Evolutionary conservation across 192 early-diverging fungal species (phyloP), one percentile per base, ranked within the genome.

Genomic region (Backusella tuberculispora): DNA sequence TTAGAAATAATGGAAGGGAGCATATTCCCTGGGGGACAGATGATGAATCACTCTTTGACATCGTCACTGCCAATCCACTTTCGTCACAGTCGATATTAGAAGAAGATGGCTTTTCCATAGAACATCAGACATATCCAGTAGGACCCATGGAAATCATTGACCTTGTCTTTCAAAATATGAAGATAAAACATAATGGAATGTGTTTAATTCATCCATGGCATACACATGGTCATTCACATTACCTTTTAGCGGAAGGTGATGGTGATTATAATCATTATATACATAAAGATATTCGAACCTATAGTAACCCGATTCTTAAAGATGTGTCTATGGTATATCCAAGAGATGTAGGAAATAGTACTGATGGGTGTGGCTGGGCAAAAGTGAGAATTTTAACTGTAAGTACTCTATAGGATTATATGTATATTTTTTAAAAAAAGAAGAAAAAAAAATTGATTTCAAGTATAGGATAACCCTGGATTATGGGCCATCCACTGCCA

Each of bases 141-240:
- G 10, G 45, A 10, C 40, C 69, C 6, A 12, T 53, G 19, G 77
- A 78, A 41, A 64, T 69, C 4, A 37, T 78, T 6, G 77, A 78
- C n/a, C 37, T 78, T 44, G 77, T 78, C 40, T 37, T 73, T 38
- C 77, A 78, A 53, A 68, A 17, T 40, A 73, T 46, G 6, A 34
- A 43, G 1, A 3, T 41, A 5, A 40, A 41, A 8, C 15, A n/a
- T 2, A 60, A 60, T 60, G 72, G 19, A 19, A 6, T 41, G 15
- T 78, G 71, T 15, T 40, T 53, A 24, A 63, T 53, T 44, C 77
- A 78, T 37, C 72, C 77, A 26, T 74, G 77, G 77, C 77, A 78
- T 15, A 74, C 53, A 1, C 77, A 74, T 63, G 77, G 77, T n/a
- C 77, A 78, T 48, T 74, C 66, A 29, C 72, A 74, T 38, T 78